Evolutionary conservation across 2,329 filamentous ascomycete genomes (phyloP), one percentile per base, ranked within the genome.

Genomic region (Trichoderma harzianum): DNA sequence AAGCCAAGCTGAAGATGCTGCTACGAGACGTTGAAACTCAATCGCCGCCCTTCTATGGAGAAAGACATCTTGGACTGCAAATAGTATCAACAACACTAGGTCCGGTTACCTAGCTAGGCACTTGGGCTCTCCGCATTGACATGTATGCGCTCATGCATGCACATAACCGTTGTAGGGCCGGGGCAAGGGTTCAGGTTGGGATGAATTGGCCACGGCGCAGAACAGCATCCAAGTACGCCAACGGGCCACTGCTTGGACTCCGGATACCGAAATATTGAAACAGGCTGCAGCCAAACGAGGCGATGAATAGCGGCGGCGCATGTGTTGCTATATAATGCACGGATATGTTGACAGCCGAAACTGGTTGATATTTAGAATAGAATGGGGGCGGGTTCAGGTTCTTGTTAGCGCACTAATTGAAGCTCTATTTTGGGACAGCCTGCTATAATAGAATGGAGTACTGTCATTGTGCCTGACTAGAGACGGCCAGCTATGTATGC

Each of bases 1-100:
- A 96, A 97, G 83, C 96, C 96, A 36, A 73, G 72, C 62, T 73
- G 72, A 73, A 61, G 65, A 36, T 11, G 21, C 10, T 26, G 32
- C 28, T 68, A n/a, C n/a, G 18, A 47, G 12, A 68, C 34, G 26
- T 39, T 12, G 18, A 64, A 58, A n/a, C 5, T 60, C 55, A 47
- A 51, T 26, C 36, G 53, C 62, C 36, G 12, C 24, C n/a, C n/a
- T 47, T 34, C 7, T 24, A 68, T 30, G 5, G 5, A 60, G 24
- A 14, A 39, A n/a, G 10, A 12, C 51, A 28, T 43, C 24, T 21
- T 30, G 24, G 36, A 28, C 18, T 58, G 21, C 51, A 43, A 34
- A 39, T 58, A 16, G 24, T 36, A 30, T 34, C 34, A 68, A 21
- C 65, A 68, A 28, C 64, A 34, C 24, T 8, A 10, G 26, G 62